phyloP scores from a whole-genome alignment of 108 stramenopile species.

The Schizochytrium sp. region DNA sequence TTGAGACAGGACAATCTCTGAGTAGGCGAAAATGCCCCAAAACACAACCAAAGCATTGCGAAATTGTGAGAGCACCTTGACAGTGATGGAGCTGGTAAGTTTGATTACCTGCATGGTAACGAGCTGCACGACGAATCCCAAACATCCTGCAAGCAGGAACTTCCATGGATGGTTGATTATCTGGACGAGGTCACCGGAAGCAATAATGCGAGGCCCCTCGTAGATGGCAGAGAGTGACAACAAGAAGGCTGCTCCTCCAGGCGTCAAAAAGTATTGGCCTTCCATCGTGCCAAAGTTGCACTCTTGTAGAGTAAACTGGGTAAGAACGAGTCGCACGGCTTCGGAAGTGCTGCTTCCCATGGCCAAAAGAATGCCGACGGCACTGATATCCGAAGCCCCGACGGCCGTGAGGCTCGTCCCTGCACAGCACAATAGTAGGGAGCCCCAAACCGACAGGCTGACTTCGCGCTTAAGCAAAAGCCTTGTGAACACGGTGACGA shows the following conservation, averaged over 20 bases:
- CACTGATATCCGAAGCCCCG: neutral
- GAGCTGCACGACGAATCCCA: slow-evolving; percentile 30
- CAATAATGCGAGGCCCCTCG: slow-evolving; percentile 6
- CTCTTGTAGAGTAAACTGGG: slow-evolving; percentile 19
- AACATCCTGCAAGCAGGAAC: neutral
- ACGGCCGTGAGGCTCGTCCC: slow-evolving; percentile 24
- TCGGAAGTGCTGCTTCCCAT: slow-evolving; percentile 3
- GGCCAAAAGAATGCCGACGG: slow-evolving; percentile 21
- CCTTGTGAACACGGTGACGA: neutral
- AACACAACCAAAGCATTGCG: slow-evolving; percentile 7
- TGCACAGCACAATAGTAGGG: neutral
- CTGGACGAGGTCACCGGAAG: neutral
- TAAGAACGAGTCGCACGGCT: slow-evolving; percentile 24
- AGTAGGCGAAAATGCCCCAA: neutral
- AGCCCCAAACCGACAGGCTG: neutral
- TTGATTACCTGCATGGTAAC: slow-evolving; percentile 24
- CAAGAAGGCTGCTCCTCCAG: slow-evolving; percentile 13
- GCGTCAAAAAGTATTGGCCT: slow-evolving; percentile 26
- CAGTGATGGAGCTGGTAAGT: slow-evolving; percentile 23
- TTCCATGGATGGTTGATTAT: neutral
- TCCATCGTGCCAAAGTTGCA: slow-evolving; percentile 28
- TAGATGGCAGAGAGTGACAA: neutral
- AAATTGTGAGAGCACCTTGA: slow-evolving; percentile 26
- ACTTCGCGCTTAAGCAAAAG: neutral
- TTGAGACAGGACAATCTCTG: neutral